Base-by-base conservation (phyloP, 2,329 filamentous ascomycete genomes). In the Fusarium solani-melongenae region DNA sequence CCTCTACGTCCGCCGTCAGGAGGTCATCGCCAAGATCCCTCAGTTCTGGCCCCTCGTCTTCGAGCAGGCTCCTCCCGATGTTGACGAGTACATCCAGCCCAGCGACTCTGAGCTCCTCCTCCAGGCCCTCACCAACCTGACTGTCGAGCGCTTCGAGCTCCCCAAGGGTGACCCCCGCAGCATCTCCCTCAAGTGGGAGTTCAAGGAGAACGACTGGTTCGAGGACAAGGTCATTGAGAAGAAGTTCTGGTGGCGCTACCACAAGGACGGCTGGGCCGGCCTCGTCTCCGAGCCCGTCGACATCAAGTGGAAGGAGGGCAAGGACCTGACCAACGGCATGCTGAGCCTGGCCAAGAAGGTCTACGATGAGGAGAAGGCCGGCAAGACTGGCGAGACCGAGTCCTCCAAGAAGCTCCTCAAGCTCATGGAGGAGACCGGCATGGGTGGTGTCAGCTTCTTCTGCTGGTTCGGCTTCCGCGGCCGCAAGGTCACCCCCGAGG, bases 21-120 rank as follows among this genome's bases (percentile, higher is more conserved):
- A 90, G 77, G 84, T 94, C 73, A 86, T 96, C 73, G 83, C 89
- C 72, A 87, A 92, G 79, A 95, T 98, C 80, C 90, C 91, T 77
- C 91, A 94, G 85, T 99, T 98, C 90, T 98, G 96, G 96, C 88
- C 94, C n/a, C 90, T 97, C 67, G 95, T 98, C 66, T 89, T 98
- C 81, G 94, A 97, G 86, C 92, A 95, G 84, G 92, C 93, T 4
- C 95, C 95, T 2, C 88, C 89, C 55, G 94, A 98, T 72, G 89
- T 99, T 77, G 95, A 98, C 84, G 92, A 94, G 83, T 95, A 92
- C 87, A 93, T 98, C 81, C 92, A 94, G 81, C 93, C 94, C 49
- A 89, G 89, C 57, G 96, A 98, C 85, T 91, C 92, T 15, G 88
- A 89, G 10, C 85, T 96, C 70, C 89, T 98, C 67, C 88, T 92